Conservation (phyloP, 176 grass and related monocot genomes). For the Thinopyrum elongatum region DNA sequence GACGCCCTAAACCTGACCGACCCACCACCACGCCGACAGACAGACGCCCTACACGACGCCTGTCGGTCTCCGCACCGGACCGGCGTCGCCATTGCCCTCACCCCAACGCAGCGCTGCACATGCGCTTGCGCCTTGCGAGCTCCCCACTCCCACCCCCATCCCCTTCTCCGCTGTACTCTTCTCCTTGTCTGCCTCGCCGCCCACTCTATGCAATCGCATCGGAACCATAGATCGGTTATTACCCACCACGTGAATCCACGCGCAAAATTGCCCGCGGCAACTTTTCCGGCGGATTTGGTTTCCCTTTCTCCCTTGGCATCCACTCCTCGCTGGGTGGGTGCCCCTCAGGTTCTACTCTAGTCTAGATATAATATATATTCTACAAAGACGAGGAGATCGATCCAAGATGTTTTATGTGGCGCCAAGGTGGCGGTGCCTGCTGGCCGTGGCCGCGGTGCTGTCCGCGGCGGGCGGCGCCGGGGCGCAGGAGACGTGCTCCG, state of each 20-base stretch:
- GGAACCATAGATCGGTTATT: slow-evolving; percentile 13
- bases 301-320: neutral
- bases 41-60: too few species aligned
- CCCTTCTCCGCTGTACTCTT: neutral
- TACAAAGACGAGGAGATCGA: neutral
- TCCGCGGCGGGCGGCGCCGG: neutral
- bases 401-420: neutral
- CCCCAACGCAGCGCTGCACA: neutral
- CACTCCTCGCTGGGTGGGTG: neutral
- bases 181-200: neutral
- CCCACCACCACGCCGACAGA: too few species aligned
- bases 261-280: neutral
- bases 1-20: too few species aligned
- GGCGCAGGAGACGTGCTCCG: slow-evolving; percentile 56
- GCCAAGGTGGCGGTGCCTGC: neutral
- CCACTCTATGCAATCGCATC: neutral
- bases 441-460: neutral
- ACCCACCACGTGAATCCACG: slow-evolving; percentile 42
- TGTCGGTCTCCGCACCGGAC: too few species aligned
- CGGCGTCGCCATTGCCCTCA: too few species aligned
- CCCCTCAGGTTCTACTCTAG: neutral
- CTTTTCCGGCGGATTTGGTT: slow-evolving; percentile 11
- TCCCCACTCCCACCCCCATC: too few species aligned
- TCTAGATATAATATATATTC: neutral
- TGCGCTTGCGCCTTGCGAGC: neutral